Evolutionary conservation across 2,329 filamentous ascomycete genomes (phyloP).

Genomic region (Fusarium anguioides): DNA sequence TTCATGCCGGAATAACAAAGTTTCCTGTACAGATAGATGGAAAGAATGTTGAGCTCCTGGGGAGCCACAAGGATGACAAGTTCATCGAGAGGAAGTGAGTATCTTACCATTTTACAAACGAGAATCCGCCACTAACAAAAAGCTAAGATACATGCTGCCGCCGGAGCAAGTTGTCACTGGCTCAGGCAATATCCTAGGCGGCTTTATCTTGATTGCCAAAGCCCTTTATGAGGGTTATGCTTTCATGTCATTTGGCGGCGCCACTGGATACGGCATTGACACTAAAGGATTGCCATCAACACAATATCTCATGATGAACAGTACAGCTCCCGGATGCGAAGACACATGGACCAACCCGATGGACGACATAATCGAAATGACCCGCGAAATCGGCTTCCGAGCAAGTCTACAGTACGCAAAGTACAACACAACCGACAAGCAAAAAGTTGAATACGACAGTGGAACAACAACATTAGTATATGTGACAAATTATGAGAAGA

Average conservation of each 20-base stretch:
- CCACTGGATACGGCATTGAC: slow-evolving; percentile 25
- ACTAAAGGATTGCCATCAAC: slow-evolving; percentile 24
- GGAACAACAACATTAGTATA: slow-evolving; percentile 30
- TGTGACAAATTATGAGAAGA: slow-evolving; percentile 34
- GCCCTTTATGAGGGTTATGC: slow-evolving; percentile 20
- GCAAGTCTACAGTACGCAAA: slow-evolving; percentile 37
- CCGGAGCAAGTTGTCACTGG: neutral
- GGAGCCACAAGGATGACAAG: slow-evolving; percentile 33
- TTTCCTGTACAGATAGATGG: slow-evolving; percentile 20
- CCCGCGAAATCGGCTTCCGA: slow-evolving; percentile 35
- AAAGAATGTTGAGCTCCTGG: slow-evolving; percentile 8
- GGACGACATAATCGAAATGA: slow-evolving; percentile 41
- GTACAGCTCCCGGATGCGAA: neutral
- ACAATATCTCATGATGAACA: slow-evolving; percentile 36
- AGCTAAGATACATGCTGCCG: slow-evolving; percentile 31
- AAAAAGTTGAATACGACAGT: slow-evolving; percentile 22
- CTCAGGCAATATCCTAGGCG: slow-evolving; percentile 28
- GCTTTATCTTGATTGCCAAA: slow-evolving; percentile 26
- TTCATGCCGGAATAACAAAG: slow-evolving; percentile 30
- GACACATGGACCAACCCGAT: slow-evolving; percentile 35
- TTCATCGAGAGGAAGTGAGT: slow-evolving; percentile 35
- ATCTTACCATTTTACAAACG: fast-evolving
- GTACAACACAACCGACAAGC: slow-evolving; percentile 33
- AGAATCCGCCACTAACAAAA: neutral
- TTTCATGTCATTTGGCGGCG: slow-evolving; percentile 30